These are phyloP conservation scores for Phytomonas francai DNA, from an alignment of 208 protist species.

Conservation along the genomic window DNA sequence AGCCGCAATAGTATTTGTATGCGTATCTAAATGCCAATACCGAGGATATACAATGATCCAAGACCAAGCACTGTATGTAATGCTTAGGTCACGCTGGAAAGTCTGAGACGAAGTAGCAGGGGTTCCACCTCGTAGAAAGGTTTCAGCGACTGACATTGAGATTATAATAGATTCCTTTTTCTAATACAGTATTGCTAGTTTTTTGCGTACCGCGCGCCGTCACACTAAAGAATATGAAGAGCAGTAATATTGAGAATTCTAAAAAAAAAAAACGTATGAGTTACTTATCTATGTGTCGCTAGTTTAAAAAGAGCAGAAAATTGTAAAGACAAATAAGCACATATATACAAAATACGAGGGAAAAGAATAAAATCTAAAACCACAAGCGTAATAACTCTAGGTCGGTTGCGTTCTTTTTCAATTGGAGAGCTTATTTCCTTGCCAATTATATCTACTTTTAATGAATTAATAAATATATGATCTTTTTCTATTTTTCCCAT, in stretches of 20 bases:
- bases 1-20: constrained; percentile 28
- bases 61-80: constrained; percentile 30
- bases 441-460: no score
- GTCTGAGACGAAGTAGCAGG: constrained; percentile 20
- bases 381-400: no score
- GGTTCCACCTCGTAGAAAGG: constrained; percentile 37
- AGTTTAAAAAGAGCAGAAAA: constrained; percentile 1
- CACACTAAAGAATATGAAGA: constrained; percentile 5
- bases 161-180: not conserved
- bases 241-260: not conserved
- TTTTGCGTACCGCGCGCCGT: not conserved
- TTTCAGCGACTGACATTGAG: constrained; percentile 38
- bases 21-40: constrained; percentile 40
- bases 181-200: not conserved
- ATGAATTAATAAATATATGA: not conserved
- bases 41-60: constrained; percentile 35
- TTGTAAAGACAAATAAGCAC: not conserved
- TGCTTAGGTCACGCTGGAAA: constrained; percentile 18
- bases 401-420: no score
- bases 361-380: no score
- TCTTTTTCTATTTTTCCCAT: not conserved
- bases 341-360: not conserved
- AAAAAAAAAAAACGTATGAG: constrained; percentile 11
- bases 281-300: not conserved
- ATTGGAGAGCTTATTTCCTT: no score